Conservation (phyloP, 352 stramenopile genomes). For the Albugo laibachii region DNA sequence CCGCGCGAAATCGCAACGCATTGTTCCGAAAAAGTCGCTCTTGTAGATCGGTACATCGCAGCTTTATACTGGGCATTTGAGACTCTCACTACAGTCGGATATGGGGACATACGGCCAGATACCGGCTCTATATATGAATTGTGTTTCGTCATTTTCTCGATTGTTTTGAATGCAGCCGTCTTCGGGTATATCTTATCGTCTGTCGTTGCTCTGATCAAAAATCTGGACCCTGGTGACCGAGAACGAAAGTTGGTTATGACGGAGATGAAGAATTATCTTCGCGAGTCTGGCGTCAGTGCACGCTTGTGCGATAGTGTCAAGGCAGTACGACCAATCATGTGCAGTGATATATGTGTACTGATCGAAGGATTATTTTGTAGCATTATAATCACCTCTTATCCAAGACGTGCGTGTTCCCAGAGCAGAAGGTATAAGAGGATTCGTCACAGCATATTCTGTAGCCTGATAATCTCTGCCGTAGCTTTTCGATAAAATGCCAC, state of each 20-base stretch:
- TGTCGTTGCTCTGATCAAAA: slow-evolving; percentile 61
- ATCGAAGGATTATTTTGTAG: slow-evolving; percentile 10
- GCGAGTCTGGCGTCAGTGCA: slow-evolving; percentile 30
- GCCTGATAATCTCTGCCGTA: slow-evolving; percentile 3
- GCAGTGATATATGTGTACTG: slow-evolving; percentile 1
- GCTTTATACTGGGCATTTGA: slow-evolving; percentile 54
- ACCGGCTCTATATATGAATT: slow-evolving; percentile 35
- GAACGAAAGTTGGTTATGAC: slow-evolving; percentile 58
- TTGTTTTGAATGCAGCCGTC: slow-evolving; percentile 59
- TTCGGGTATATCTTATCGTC: slow-evolving; percentile 69
- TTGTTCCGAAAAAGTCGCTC: slow-evolving; percentile 1
- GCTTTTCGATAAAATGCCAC: slow-evolving; percentile 66
- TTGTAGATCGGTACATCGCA: slow-evolving; percentile 23
- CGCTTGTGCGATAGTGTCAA: slow-evolving; percentile 49
- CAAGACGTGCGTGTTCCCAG: slow-evolving; percentile 50
- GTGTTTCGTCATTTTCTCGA: slow-evolving; percentile 35
- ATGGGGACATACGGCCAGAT: slow-evolving; percentile 25
- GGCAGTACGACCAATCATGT: slow-evolving; percentile 10
- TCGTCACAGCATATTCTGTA: no score
- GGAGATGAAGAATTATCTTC: slow-evolving; percentile 74
- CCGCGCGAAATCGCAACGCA: slow-evolving; percentile 5
- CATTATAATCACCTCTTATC: slow-evolving; percentile 52
- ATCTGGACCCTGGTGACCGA: slow-evolving; percentile 50
- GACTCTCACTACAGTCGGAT: slow-evolving; percentile 57
- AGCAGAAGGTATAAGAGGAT: slow-evolving; percentile 71